phyloP scores from a whole-genome alignment of 148 eudicot genomes.

The Chenopodium formosanum region DNA sequence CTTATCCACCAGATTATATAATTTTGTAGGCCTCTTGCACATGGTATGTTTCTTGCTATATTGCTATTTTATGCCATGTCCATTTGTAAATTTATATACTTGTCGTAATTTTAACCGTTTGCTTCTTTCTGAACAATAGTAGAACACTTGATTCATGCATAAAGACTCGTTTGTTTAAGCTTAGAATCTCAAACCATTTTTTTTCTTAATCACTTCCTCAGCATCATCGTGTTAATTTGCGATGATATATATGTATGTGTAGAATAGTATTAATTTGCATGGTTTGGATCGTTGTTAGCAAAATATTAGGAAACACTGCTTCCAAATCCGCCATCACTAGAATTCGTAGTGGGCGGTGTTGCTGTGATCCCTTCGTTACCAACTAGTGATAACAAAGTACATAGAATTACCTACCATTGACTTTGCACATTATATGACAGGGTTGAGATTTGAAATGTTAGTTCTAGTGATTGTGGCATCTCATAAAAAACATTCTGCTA shows the following conservation, averaged over 20 bases:
- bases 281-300: not conserved
- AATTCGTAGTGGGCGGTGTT: not conserved
- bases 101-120: slow-evolving; percentile 7
- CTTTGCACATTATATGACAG: not conserved
- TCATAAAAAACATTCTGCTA: not conserved
- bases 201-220: not conserved
- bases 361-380: not conserved
- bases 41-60: slow-evolving; percentile 23
- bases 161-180: not conserved
- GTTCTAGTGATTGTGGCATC: not conserved
- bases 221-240: too few relatives aligned
- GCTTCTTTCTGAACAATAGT: not conserved
- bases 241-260: too few relatives aligned
- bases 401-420: not conserved
- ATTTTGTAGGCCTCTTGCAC: slow-evolving; percentile 17
- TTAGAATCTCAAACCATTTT: not conserved
- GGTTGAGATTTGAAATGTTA: not conserved
- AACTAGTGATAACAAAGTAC: not conserved
- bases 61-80: slow-evolving; percentile 14
- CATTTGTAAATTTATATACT: slow-evolving; percentile 7
- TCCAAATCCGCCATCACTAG: not conserved
- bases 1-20: slow-evolving; percentile 18
- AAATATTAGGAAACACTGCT: not conserved
- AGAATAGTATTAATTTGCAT: not conserved
- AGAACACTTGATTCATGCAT: too few relatives aligned